Conservation (phyloP, 2,329 filamentous ascomycete genomes). For the Dactylellina cionopaga region DNA sequence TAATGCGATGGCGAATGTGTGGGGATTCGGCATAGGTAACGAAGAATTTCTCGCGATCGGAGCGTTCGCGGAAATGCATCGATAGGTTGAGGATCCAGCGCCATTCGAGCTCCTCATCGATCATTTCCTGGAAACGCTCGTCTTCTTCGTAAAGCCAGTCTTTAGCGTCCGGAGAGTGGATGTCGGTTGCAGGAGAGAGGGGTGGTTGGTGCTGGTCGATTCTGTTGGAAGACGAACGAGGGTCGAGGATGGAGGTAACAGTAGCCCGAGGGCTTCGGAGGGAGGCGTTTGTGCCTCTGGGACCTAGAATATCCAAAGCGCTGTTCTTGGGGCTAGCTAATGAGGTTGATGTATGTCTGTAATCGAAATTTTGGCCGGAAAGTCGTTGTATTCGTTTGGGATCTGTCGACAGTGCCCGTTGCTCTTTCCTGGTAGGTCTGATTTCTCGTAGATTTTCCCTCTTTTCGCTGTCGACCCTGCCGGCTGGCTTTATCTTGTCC, state of each 20-base stretch:
- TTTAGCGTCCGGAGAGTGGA: slow-evolving; percentile 32
- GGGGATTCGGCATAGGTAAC: slow-evolving; percentile 88
- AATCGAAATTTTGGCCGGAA: slow-evolving; percentile 50
- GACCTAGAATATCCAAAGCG: slow-evolving; percentile 28
- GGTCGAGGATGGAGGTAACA: slow-evolving; percentile 47
- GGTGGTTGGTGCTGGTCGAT: slow-evolving; percentile 20
- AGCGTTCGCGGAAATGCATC: slow-evolving; percentile 96
- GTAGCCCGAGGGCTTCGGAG: slow-evolving; percentile 48
- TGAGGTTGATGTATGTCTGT: slow-evolving; percentile 41
- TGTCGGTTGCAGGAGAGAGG: slow-evolving; percentile 41
- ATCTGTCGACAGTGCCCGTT: slow-evolving; percentile 44
- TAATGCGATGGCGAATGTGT: slow-evolving; percentile 84
- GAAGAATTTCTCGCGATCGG: slow-evolving; percentile 95
- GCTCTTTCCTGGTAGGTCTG: slow-evolving; percentile 47
- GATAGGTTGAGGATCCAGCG: slow-evolving; percentile 97
- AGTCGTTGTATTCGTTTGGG: slow-evolving; percentile 37
- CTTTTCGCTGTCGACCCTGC: slow-evolving; percentile 44
- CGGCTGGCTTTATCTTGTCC: slow-evolving; percentile 34
- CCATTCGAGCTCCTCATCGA: slow-evolving; percentile 83
- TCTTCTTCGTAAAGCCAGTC: slow-evolving; percentile 48
- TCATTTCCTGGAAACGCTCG: slow-evolving; percentile 68
- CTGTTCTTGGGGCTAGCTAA: slow-evolving; percentile 42
- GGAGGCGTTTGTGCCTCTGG: slow-evolving; percentile 35
- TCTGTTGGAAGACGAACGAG: slow-evolving; percentile 26
- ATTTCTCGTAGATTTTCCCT: slow-evolving; percentile 46